Evolutionary conservation across 139 green algal genomes (phyloP).

Genomic region (Picochlorum sp.): DNA sequence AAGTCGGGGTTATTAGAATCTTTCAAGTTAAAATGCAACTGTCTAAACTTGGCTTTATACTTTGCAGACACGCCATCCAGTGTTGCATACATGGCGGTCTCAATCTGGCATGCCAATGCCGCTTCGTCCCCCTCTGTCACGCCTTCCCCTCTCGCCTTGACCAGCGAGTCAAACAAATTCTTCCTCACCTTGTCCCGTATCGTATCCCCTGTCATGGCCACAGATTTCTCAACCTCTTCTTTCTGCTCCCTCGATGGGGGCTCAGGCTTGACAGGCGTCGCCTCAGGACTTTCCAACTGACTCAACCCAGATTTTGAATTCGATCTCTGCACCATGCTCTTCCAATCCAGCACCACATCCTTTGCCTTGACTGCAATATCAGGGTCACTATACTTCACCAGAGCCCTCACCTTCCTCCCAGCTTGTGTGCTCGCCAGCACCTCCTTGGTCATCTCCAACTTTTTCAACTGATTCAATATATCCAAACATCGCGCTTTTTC

Average conservation of each 20-base stretch:
- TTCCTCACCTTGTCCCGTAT: conserved; percentile 48
- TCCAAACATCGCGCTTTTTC: conserved; percentile 38
- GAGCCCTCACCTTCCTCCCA: conserved; percentile 65
- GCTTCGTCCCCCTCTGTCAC: background rate
- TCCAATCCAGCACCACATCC: conserved; percentile 60
- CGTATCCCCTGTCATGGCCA: conserved; percentile 32
- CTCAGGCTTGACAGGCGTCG: background rate
- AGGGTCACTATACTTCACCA: conserved; percentile 51
- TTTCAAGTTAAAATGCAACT: conserved; percentile 93
- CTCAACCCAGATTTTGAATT: background rate
- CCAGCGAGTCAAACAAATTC: conserved; percentile 39
- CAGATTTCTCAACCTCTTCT: background rate
- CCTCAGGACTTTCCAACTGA: background rate
- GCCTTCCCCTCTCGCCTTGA: conserved; percentile 14
- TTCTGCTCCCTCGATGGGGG: background rate
- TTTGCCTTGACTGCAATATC: conserved; percentile 42
- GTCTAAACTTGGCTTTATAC: conserved; percentile 91
- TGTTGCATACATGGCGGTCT: conserved; percentile 14
- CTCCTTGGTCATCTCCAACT: conserved; percentile 43
- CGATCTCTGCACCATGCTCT: conserved; percentile 30
- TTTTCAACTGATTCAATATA: conserved; percentile 42
- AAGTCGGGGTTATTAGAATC: conserved; percentile 80
- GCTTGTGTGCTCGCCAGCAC: conserved; percentile 62
- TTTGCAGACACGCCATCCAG: conserved; percentile 45
- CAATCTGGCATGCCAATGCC: conserved; percentile 16